phyloP scores from a whole-genome alignment of 768 basidiomycete genomes.

The Suillus fuscotomentosus region DNA sequence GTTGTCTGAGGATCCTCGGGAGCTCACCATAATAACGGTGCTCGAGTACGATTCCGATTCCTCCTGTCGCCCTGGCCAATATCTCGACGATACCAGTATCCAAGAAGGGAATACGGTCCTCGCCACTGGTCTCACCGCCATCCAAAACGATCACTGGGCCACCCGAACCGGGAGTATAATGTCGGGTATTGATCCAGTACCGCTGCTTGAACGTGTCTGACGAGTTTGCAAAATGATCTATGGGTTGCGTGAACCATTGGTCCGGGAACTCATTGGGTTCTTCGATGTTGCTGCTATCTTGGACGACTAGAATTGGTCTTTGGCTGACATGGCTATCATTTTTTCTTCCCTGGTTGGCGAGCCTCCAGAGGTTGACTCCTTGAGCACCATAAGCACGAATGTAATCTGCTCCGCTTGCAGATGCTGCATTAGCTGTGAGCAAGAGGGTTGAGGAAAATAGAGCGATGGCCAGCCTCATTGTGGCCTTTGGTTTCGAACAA shows the following conservation, averaged over 20 bases:
- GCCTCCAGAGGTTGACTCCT: slow-evolving; percentile 64
- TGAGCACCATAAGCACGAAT: slow-evolving; percentile 39
- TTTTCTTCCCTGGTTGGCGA: slow-evolving; percentile 30
- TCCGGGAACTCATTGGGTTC: slow-evolving; percentile 44
- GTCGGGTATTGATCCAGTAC: slow-evolving; percentile 87
- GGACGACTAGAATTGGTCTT: slow-evolving; percentile 20
- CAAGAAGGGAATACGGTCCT: slow-evolving; percentile 50
- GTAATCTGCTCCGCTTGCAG: slow-evolving; percentile 1
- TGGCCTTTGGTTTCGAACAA: background rate
- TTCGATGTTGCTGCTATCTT: slow-evolving; percentile 14
- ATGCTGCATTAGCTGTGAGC: slow-evolving; percentile 1
- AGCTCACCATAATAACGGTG: slow-evolving; percentile 82
- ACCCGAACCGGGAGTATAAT: slow-evolving; percentile 67
- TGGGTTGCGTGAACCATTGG: slow-evolving; percentile 78
- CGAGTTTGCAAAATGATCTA: slow-evolving; percentile 73
- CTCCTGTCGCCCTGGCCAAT: slow-evolving; percentile 79
- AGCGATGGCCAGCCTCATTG: background rate
- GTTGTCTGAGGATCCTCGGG: slow-evolving; percentile 10
- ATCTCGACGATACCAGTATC: slow-evolving; percentile 88
- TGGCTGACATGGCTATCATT: slow-evolving; percentile 13
- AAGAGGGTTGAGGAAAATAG: background rate
- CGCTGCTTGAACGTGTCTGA: slow-evolving; percentile 77
- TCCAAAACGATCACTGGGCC: slow-evolving; percentile 90
- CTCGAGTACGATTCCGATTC: slow-evolving; percentile 88
- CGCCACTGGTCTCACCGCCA: slow-evolving; percentile 90